Base-by-base conservation (phyloP, 768 basidiomycete genomes). In the Russula compacta region DNA sequence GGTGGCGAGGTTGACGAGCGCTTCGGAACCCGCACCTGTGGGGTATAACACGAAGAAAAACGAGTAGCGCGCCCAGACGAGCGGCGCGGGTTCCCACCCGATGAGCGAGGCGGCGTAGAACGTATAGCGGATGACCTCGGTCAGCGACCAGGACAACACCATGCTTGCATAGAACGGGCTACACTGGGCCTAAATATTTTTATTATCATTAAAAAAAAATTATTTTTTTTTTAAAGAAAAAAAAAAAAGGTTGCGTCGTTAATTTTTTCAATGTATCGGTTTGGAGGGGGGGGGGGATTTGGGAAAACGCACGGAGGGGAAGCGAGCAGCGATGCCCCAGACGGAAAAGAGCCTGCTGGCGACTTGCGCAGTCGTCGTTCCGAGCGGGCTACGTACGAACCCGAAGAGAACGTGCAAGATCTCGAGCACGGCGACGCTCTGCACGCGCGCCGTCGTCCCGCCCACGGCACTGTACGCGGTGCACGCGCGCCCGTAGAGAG, bases 41-140 rank as follows among this genome's bases (percentile, higher is more conserved):
- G 92, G 94, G 75, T 99, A 98, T n/a, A 98, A 81, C 50, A 93
- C 63, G 73, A 88, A 95, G 74, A 98, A 99, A 8, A 92, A 83
- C 19, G 93, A 89, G 79, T 98, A 99, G 57, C 95, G 92, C 46
- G 87, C 71, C 76, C 80, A 88, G 29, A 84, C 74, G 46, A 91
- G 80, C 15, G 72, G 36, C 2, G 60, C 63, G 21, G 79, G 72
- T 66, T 84, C 81, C 67, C 70, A 65, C 6, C 82, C 82, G 44
- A 89, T 63, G 5, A 95, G 79, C 46, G 76, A 78, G 68, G 78
- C 75, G 2, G 87, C 85, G 72, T 98, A 99, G 78, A 87, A 95
- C 9, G 83, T 71, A 74, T 98, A 98, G 35, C 97, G 90, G 59
- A 95, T 84, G 50, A 95, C 83, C 74, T 99, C 97, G 15, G 93